Base-by-base conservation (phyloP, 805 yeast species). In the Candida sakaeoensis region DNA sequence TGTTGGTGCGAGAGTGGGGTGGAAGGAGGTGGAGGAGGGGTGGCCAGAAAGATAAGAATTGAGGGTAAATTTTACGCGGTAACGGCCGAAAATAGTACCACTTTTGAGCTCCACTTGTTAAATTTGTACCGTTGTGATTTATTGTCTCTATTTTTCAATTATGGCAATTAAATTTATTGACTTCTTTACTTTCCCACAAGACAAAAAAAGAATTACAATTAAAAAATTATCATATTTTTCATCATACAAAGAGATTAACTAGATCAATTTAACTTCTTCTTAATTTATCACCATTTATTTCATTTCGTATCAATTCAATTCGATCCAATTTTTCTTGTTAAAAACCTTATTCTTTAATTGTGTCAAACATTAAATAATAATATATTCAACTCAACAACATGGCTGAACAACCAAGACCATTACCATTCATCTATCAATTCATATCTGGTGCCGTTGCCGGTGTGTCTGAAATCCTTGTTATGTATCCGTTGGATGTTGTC, bases 401-500 rank as follows among this genome's bases (percentile, higher is more conserved):
- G 48, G 31, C 49, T 23, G 42, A 40, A 18, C 32, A 28, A 12
- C 63, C 60, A 23, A 55, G 54, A 40, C 60, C 66, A 5, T 62
- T 91, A 53, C 97, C 98, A 26, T 93, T 93, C 58, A 57, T 80
- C 29, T 91, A 93, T 74, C 98, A 93, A 65, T 93, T 93, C 61
- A 71, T 73, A 47, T 81, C 88, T 45, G 99, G 95, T 53, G 98
- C 95, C 57, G 75, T 90, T 55, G 99, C 99, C 47, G 99, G 99
- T 49, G 89, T 93, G 47, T 87, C 96, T 19, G 99, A 93, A 69
- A 85, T 90, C 61, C 71, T 89, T 53, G 88, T 86, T 48, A 89
- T 90, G 96, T 90, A 90, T 60, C 99, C 99, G 32, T 70, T 91
- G 57, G 99, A 91, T 63, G 96, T 93, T 47, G 96, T 93, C 57